Evolutionary conservation across 2,329 filamentous ascomycete species (phyloP), one percentile per base, ranked within the genome.

Genomic region (Alternaria arbusti): DNA sequence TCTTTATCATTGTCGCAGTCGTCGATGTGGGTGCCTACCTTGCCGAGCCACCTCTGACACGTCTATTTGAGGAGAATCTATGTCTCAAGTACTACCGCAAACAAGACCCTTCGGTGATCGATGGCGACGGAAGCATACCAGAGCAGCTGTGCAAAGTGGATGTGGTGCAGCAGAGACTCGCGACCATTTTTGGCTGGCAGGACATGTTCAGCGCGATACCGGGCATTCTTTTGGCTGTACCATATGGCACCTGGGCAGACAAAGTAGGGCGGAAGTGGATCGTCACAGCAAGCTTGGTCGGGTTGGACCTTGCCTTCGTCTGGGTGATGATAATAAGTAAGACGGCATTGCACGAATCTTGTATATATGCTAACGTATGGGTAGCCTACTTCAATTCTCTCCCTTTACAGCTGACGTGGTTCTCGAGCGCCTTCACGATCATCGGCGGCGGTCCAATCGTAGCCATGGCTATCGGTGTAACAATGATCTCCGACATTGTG

Each of bases 401-500:
- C 13, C 83, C 84, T 2, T 72, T 86, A 32, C 80, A 83, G 17
- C 70, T 83, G 17, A 81, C 84, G 8, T 86, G 84, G 84, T 68
- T 84, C 17, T 84, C 83, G 0, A 83, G 81, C 7, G 69, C 81
- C 25, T 80, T 83, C 30, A 82, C 79, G 69, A 58, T 85, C 28
- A 74, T 85, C 25, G 83, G 83, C 3, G 84, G 84, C 40, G 84
- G 84, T 0, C 78, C 81, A 7, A 81, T 84, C 12, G 83, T 85
- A 5, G 78, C 82, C 3, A 78, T 81, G 64, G 82, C 84, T 3
- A 79, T 85, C 32, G 79, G 82, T 59, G 79, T 83, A 71, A 85
- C 84, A 8, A 85, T 86, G 82, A 79, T 86, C 66, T 79, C 84
- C 0, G 84, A 86, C 67, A 80, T 86, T n/a, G 82, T 81, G 7